Base-by-base conservation (phyloP, 2,329 filamentous ascomycete genomes). In the Monilinia aucupariae region DNA sequence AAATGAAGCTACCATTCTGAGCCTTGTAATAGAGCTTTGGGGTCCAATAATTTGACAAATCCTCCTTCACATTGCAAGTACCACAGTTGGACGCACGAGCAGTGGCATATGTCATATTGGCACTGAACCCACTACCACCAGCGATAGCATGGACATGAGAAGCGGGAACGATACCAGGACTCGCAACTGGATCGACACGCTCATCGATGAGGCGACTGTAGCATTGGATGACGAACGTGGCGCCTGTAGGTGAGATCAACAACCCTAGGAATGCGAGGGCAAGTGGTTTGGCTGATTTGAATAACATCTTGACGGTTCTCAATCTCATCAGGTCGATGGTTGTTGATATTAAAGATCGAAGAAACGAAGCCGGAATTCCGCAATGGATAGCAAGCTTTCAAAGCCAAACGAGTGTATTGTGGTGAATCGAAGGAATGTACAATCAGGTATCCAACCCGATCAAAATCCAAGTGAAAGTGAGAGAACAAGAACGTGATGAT, bases 121-220 rank as follows among this genome's bases (percentile, higher is more conserved):
- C 66, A 59, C 76, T 76, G 73, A 78, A 77, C 0, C 76, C 74
- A 66, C 77, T 76, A 1, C 66, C 66, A 5, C 66, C 63, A 39
- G 59, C 65, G 27, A 68, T 62, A 41, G 67, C 64, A 62, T 68
- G 67, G 9, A 68, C 60, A 59, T 68, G 66, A 25, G 64, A 50
- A 22, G 66, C 64, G 2, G 66, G 66, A 25, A 52, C 20, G 3
- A 61, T 50, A 50, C 65, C 66, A 9, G 67, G 63, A n/a, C 62
- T 62, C 17, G 64, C 66, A 10, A 68, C 52, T 27, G 67, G 67
- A 30, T 68, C 67, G 13, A 67, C 58, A 27, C 67, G 66, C 55
- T 67, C 67, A 41, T 64, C 66, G 13, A 63, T 59, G 7, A 68
- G 65, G 37, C 64, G 65, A 22, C 64, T 66, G 49, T 66, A 68